A percentile compares a stretch with the other conserved stretches of the same genome.
Conservation (phyloP, 169 alveolate genomes). For the Plasmodium coatneyi region DNA sequence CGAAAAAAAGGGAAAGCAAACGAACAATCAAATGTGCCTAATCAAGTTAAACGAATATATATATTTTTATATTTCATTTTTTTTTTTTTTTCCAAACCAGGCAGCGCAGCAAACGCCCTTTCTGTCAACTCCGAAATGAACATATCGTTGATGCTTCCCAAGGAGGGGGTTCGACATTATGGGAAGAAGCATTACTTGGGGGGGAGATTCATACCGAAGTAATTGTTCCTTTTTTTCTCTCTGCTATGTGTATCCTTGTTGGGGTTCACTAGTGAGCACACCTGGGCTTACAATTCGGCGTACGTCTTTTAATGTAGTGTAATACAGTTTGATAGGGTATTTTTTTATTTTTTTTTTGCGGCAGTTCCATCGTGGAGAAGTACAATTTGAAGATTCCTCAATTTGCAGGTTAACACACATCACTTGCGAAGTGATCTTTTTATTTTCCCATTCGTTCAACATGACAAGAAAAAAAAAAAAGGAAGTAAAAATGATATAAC, state of each 20-base stretch:
- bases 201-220: conserved; percentile 64
- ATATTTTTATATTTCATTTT: neutral
- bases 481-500: neutral
- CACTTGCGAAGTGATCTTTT: neutral
- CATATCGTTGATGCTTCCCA: conserved; percentile 69
- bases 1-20: neutral
- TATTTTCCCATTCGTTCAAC: neutral
- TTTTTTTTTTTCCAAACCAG: neutral
- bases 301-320: neutral
- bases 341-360: neutral
- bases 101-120: conserved; percentile 1
- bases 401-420: conserved; percentile 30
- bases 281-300: neutral
- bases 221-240: conserved; percentile 6
- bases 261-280: neutral
- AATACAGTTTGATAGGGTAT: neutral
- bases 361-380: conserved; percentile 59
- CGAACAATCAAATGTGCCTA: neutral
- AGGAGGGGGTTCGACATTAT: conserved; percentile 53
- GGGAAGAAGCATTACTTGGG: conserved; percentile 60
- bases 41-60: neutral
- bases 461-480: neutral
- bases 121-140: conserved; percentile 50
- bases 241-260: neutral
- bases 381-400: conserved; percentile 60